Evolutionary conservation across 2,329 filamentous ascomycete species (phyloP).

Genomic region (Monosporascus cannonballus): DNA sequence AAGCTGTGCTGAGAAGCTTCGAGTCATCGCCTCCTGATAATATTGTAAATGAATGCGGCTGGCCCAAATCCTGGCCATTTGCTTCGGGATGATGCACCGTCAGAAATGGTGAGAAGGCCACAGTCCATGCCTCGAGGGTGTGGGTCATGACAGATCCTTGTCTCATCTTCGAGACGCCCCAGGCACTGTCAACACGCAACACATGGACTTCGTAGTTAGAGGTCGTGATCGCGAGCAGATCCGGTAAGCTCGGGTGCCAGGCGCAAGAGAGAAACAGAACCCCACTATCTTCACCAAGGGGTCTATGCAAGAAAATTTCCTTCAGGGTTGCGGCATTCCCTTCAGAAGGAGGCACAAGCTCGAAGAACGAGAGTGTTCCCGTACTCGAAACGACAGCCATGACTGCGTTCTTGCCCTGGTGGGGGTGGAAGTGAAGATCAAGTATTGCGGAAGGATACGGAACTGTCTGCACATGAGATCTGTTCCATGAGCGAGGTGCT

Average conservation of each 20-base stretch:
- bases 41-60: slow-evolving; percentile 30
- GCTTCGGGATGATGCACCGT: background rate
- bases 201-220: slow-evolving; percentile 60
- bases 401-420: slow-evolving; percentile 37
- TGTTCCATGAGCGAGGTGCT: slow-evolving; percentile 26
- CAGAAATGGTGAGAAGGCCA: slow-evolving; percentile 47
- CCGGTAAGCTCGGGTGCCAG: slow-evolving; percentile 57
- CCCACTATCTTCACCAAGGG: slow-evolving; percentile 45
- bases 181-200: slow-evolving; percentile 39
- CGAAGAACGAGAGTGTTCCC: slow-evolving; percentile 61
- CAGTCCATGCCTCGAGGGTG: slow-evolving; percentile 67
- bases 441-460: slow-evolving; percentile 68
- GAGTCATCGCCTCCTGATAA: slow-evolving; percentile 76
- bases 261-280: slow-evolving; percentile 65
- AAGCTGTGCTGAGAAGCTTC: slow-evolving; percentile 44
- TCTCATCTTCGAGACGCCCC: slow-evolving; percentile 28
- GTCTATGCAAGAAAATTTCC: slow-evolving; percentile 38
- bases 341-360: slow-evolving; percentile 26
- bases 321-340: slow-evolving; percentile 13
- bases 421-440: slow-evolving; percentile 74
- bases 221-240: slow-evolving; percentile 63
- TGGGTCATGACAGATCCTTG: slow-evolving; percentile 40
- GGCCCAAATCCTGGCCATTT: slow-evolving; percentile 3
- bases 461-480: slow-evolving; percentile 51
- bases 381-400: slow-evolving; percentile 76